phyloP scores from a whole-genome alignment of 306 rosid genomes.

The Hylodesmum podocarpum region DNA sequence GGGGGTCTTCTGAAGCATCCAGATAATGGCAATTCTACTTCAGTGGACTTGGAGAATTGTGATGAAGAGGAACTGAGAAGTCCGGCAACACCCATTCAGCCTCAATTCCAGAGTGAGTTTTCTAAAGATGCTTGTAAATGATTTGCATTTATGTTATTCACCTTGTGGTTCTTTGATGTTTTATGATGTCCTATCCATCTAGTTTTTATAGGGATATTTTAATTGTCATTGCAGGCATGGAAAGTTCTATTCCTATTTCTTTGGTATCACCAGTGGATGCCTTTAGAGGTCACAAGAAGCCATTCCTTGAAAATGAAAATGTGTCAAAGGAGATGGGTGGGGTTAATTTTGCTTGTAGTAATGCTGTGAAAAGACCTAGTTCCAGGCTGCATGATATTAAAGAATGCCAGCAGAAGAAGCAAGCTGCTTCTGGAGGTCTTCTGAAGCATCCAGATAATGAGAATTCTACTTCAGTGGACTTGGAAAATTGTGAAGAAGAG shows the following conservation, averaged over 20 bases:
- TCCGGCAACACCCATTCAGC: not conserved
- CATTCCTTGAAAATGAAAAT: not conserved
- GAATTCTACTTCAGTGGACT: constrained; percentile 5
- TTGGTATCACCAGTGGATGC: not conserved
- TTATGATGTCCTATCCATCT: not conserved
- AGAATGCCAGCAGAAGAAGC: constrained; percentile 21
- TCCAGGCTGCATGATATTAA: constrained; percentile 24
- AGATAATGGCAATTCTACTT: constrained; percentile 9
- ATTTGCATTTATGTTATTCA: not conserved
- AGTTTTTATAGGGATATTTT: not conserved
- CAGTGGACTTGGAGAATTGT: constrained; percentile 16
- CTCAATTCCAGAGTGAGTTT: not conserved
- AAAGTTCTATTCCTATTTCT: constrained; percentile 5
- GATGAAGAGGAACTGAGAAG: not conserved
- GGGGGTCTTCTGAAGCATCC: constrained; percentile 15
- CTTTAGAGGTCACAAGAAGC: not conserved
- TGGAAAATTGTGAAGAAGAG: constrained; percentile 22
- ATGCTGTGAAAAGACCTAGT: not conserved
- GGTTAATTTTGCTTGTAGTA: constrained; percentile 10
- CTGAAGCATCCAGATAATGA: constrained; percentile 11
- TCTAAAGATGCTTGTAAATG: not conserved
- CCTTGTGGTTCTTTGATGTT: not conserved
- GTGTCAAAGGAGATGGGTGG: not conserved
- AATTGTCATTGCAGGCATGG: constrained; percentile 3
- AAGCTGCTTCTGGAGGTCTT: constrained; percentile 23